phyloP scores from a whole-genome alignment of 1,284 basidiomycete species.

The Ustilago esculenta region DNA sequence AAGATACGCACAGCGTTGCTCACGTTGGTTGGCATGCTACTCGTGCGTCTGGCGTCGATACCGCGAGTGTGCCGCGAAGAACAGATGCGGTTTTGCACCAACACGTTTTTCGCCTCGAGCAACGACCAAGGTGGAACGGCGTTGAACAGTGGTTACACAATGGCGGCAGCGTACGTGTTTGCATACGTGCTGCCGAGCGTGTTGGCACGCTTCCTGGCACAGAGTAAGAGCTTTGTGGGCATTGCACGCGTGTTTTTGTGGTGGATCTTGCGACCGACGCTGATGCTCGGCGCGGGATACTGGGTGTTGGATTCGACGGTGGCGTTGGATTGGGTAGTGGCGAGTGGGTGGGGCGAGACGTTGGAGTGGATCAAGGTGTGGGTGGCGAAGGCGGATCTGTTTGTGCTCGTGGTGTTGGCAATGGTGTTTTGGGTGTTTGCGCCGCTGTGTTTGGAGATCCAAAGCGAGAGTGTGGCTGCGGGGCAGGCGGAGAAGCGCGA shows the following conservation, averaged over 20 bases:
- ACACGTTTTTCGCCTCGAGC: slow-evolving; percentile 70
- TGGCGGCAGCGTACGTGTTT: slow-evolving; percentile 41
- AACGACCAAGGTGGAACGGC: slow-evolving; percentile 15
- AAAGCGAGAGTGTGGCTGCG: slow-evolving; percentile 29
- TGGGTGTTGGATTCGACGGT: slow-evolving; percentile 59
- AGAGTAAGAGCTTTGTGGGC: slow-evolving; percentile 51
- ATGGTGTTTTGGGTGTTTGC: slow-evolving; percentile 55
- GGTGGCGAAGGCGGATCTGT: slow-evolving; percentile 41
- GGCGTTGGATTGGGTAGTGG: slow-evolving; percentile 13
- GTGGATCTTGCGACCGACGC: slow-evolving; percentile 56
- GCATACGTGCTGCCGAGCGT: slow-evolving; percentile 45
- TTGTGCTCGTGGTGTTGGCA: slow-evolving; percentile 34
- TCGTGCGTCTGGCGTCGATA: slow-evolving; percentile 79
- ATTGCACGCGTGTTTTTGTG: slow-evolving; percentile 44
- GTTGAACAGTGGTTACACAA: slow-evolving; percentile 48
- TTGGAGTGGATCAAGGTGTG: slow-evolving; percentile 45
- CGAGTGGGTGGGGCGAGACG: slow-evolving; percentile 9
- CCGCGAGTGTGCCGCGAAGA: slow-evolving; percentile 92
- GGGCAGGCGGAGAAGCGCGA: slow-evolving; percentile 1
- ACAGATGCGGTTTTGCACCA: slow-evolving; percentile 84
- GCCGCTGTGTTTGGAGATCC: slow-evolving; percentile 60
- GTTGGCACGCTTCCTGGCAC: slow-evolving; percentile 30
- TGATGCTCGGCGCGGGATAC: slow-evolving; percentile 54
- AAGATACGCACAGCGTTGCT: slow-evolving; percentile 81
- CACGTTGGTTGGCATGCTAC: slow-evolving; percentile 75